phyloP scores from a whole-genome alignment of 768 basidiomycete genomes.

The Lentinula sp. region DNA sequence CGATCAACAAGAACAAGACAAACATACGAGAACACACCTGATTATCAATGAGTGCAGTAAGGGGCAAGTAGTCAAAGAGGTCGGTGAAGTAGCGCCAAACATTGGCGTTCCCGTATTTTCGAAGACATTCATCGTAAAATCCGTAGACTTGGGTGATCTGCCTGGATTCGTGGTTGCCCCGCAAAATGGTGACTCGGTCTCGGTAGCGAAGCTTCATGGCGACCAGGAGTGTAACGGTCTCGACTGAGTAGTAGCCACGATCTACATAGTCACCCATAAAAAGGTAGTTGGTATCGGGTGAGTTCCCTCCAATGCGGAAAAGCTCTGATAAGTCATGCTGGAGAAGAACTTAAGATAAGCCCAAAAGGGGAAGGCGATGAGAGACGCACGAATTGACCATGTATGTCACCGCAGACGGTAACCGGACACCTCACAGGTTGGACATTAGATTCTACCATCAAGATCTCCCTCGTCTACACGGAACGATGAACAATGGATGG shows the following conservation, averaged over 20 bases:
- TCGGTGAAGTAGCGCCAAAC: slow-evolving; percentile 99
- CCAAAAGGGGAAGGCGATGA: slow-evolving; percentile 13
- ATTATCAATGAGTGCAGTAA: slow-evolving; percentile 72
- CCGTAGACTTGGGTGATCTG: slow-evolving; percentile 99
- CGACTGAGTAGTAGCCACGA: slow-evolving; percentile 98
- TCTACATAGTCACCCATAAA: slow-evolving; percentile 99
- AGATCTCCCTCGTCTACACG: slow-evolving; percentile 86
- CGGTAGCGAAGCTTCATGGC: slow-evolving; percentile 97
- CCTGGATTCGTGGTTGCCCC: slow-evolving; percentile 97
- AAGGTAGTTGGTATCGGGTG: slow-evolving; percentile 98
- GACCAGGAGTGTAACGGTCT: slow-evolving; percentile 96
- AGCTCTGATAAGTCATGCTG: slow-evolving; percentile 99
- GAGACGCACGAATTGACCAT: slow-evolving; percentile 95
- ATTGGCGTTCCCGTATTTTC: slow-evolving; percentile 99
- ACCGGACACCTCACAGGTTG: slow-evolving; percentile 98
- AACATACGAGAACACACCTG: slow-evolving; percentile 52
- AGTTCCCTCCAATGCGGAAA: slow-evolving; percentile 97
- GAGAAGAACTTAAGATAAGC: slow-evolving; percentile 10
- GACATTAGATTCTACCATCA: slow-evolving; percentile 99
- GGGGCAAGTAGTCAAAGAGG: slow-evolving; percentile 94
- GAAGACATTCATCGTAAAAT: slow-evolving; percentile 98
- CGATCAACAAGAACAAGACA: not conserved
- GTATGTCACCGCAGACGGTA: slow-evolving; percentile 99
- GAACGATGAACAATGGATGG: slow-evolving; percentile 10
- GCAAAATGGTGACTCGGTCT: slow-evolving; percentile 94